These are phyloP conservation scores for Podaxis mareebaensis DNA, from an alignment of 768 basidiomycete species.

Conservation along the genomic window DNA sequence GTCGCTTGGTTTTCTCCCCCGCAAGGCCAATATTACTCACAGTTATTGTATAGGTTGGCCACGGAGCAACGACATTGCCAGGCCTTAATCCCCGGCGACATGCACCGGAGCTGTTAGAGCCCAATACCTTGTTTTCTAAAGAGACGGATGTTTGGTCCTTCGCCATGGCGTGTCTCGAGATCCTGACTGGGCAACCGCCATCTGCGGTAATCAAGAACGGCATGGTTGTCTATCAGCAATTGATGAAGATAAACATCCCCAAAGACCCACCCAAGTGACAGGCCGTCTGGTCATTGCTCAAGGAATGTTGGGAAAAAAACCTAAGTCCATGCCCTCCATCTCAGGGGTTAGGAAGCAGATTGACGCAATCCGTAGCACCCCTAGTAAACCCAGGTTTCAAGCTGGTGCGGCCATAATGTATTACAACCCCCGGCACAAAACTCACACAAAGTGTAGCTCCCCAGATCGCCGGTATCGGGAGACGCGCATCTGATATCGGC, in stretches of 20 bases:
- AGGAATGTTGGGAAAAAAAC: constrained; percentile 41
- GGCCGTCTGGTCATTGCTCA: constrained; percentile 46
- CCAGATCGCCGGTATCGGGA: not conserved
- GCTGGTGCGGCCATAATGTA: not conserved
- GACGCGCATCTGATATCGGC: not conserved
- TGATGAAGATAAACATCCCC: constrained; percentile 37
- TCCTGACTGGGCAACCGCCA: constrained; percentile 43
- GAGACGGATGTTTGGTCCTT: constrained; percentile 52
- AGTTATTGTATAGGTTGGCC: constrained; percentile 26
- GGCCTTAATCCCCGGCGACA: constrained; percentile 38
- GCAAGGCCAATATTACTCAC: not conserved
- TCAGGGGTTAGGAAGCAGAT: constrained; percentile 30
- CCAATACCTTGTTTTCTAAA: constrained; percentile 30
- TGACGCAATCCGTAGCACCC: constrained; percentile 23
- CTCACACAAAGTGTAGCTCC: not conserved
- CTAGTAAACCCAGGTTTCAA: not conserved
- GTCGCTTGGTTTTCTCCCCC: constrained; percentile 7
- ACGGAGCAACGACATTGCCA: constrained; percentile 25
- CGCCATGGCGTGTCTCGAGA: constrained; percentile 47
- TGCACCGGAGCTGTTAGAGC: constrained; percentile 26
- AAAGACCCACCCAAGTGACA: constrained; percentile 37
- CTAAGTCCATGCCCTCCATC: constrained; percentile 36
- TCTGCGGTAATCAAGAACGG: constrained; percentile 26
- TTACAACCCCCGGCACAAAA: not conserved
- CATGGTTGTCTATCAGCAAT: constrained; percentile 29